Evolutionary conservation across 129 eudicot species (phyloP).

Genomic region (Erigeron canadensis): DNA sequence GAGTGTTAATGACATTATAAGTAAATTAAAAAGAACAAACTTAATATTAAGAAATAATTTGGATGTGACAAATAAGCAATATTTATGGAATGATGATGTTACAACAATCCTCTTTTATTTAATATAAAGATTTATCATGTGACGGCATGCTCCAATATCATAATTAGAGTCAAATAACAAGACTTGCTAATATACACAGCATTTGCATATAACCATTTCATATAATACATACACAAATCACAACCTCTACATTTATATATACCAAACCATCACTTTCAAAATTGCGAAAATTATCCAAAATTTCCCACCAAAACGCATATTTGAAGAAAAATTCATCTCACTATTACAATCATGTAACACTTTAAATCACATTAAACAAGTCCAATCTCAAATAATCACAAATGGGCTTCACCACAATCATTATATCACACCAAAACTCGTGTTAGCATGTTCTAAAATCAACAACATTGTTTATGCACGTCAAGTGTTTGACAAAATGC

Average conservation of each 20-base stretch:
- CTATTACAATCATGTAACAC: conserved; percentile 63
- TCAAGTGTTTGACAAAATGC: conserved; percentile 60
- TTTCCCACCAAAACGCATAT: conserved; percentile 27
- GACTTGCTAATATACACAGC: too few relatives aligned
- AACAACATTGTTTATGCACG: conserved; percentile 46
- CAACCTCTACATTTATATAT: background rate
- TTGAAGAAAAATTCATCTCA: conserved; percentile 57
- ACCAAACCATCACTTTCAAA: conserved; percentile 16
- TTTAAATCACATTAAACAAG: conserved; percentile 41
- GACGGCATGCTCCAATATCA: too few relatives aligned
- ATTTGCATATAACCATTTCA: too few relatives aligned
- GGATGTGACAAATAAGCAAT: too few relatives aligned
- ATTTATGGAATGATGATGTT: too few relatives aligned
- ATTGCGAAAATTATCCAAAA: conserved; percentile 42
- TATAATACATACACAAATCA: background rate
- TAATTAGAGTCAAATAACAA: too few relatives aligned
- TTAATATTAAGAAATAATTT: too few relatives aligned
- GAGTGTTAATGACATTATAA: too few relatives aligned
- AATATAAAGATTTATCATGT: too few relatives aligned
- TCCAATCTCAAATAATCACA: conserved; percentile 54
- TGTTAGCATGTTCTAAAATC: conserved; percentile 34
- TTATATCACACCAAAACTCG: conserved; percentile 46
- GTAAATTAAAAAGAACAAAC: too few relatives aligned
- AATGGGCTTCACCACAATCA: conserved; percentile 46
- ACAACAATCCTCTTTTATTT: too few relatives aligned